phyloP scores from a whole-genome alignment of 306 rosid species.

The Oxytropis ochrocephala region DNA sequence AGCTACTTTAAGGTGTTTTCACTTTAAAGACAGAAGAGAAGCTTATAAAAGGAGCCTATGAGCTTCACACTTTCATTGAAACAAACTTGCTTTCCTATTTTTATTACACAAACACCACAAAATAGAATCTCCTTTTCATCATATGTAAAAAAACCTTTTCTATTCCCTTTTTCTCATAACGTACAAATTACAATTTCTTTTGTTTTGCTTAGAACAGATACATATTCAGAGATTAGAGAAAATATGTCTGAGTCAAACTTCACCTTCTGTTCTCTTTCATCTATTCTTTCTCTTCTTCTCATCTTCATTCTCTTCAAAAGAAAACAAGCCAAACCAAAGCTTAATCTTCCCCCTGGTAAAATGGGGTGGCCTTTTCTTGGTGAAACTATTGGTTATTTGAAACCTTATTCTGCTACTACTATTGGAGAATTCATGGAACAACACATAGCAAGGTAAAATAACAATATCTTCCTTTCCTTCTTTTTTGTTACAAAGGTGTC shows the following conservation, averaged over 20 bases:
- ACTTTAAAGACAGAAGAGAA: conserved; percentile 36
- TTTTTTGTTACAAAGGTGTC: too few species aligned
- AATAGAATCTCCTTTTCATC: conserved; percentile 29
- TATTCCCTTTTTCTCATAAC: conserved; percentile 5
- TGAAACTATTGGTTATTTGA: conserved; percentile 69
- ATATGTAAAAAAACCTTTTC: conserved; percentile 13
- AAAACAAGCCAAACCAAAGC: conserved; percentile 38
- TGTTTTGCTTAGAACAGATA: conserved; percentile 1
- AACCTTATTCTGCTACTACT: conserved; percentile 77
- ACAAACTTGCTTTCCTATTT: conserved; percentile 29
- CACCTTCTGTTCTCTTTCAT: conserved; percentile 45
- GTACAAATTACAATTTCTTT: background rate
- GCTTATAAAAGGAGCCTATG: conserved; percentile 48
- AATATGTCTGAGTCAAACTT: conserved; percentile 63
- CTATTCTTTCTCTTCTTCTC: conserved; percentile 51
- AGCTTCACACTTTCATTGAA: conserved; percentile 32
- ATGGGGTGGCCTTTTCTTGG: conserved; percentile 98
- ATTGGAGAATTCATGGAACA: conserved; percentile 75
- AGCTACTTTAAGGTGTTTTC: conserved; percentile 41
- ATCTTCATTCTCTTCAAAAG: conserved; percentile 50
- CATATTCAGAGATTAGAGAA: conserved; percentile 8
- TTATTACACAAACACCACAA: conserved; percentile 20
- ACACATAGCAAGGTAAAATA: conserved; percentile 65
- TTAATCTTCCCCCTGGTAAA: conserved; percentile 82
- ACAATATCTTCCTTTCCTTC: background rate